Evolutionary conservation across 345 rosid species (phyloP), one percentile per base, ranked within the genome.

Genomic region (Citrus reticulata): DNA sequence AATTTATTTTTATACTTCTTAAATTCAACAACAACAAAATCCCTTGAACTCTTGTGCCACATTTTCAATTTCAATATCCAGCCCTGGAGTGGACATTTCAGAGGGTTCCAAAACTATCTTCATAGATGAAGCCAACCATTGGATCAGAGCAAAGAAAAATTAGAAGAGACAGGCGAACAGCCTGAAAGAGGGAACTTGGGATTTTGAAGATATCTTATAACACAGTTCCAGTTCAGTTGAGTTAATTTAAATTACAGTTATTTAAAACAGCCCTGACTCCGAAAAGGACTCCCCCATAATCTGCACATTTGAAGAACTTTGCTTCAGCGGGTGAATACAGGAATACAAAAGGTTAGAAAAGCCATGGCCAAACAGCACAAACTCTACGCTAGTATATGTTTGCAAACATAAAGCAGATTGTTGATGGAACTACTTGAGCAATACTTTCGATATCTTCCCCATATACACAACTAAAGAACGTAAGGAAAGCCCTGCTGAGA

Each of bases 391-490:
- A 29, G 46, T 46, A 49, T 17, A 22, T 11, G 62, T 35, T 27
- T 64, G 78, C 79, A 61, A 68, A 54, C 46, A 54, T 80, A 80
- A 72, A 73, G 74, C 51, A 27, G 83, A 77, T 40, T 37, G 75
- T 68, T 72, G 49, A 67, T 55, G 27, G 80, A 29, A 72, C 86
- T 91, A 91, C 87, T 93, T 90, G 73, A 91, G 82, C 80, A 96
- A 74, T 69, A 91, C 95, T 86, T 85, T 87, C 85, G 88, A 83
- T 83, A 93, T 94, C 85, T 92, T 94, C 84, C 89, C 87, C 95
- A 91, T 86, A 77, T 96, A 96, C 77, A 96, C 93, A 69, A 81
- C 86, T 76, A 94, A 86, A 68, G 97, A 96, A 97, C 96, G 92
- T 40, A 93, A 73, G 37, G 99, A 92, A 60, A 96, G 92, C 79